A percentile compares a stretch with the other conserved stretches of the same genome.
phyloP scores from a whole-genome alignment of 495 filamentous ascomycete species.

The Xylaria longipes region DNA sequence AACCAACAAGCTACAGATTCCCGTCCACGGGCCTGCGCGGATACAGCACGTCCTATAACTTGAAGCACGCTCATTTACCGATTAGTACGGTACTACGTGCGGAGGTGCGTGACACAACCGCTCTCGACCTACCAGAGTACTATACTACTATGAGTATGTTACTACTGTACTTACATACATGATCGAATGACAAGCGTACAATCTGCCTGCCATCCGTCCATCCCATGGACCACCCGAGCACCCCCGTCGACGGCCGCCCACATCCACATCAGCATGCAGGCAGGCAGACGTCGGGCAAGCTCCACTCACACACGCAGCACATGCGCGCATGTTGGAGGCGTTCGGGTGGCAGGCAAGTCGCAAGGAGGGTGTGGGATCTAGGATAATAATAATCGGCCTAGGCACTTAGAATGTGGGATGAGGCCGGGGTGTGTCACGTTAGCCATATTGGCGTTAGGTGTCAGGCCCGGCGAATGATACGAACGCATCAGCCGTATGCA shows the following conservation, averaged over 20 bases:
- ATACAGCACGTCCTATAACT: background rate
- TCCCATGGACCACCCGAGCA: conserved; percentile 3
- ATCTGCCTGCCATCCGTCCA: conserved; percentile 2
- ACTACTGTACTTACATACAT: background rate
- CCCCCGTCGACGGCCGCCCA: conserved; percentile 20
- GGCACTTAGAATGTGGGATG: conserved; percentile 5
- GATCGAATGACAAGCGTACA: conserved; percentile 18
- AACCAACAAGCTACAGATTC: background rate
- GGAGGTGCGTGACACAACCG: conserved; percentile 2
- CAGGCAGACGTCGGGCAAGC: conserved; percentile 30
- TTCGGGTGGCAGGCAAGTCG: conserved; percentile 19
- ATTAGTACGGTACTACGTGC: background rate
- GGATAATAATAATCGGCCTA: conserved; percentile 11
- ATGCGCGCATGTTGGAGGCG: conserved; percentile 28
- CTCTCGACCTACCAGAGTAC: background rate
- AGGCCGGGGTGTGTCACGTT: conserved; percentile 25
- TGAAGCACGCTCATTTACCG: background rate
- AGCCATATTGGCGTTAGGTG: conserved; percentile 28
- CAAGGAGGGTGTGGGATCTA: conserved; percentile 19
- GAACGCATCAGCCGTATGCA: conserved; percentile 42
- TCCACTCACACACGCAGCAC: conserved; percentile 42
- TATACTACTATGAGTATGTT: background rate
- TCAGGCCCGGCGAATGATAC: conserved; percentile 36
- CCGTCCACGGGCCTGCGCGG: background rate
- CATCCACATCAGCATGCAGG: conserved; percentile 24